These are phyloP conservation scores for Phtheirospermum japonicum DNA, from an alignment of 257 asterid genomes.

Conservation along the genomic window DNA sequence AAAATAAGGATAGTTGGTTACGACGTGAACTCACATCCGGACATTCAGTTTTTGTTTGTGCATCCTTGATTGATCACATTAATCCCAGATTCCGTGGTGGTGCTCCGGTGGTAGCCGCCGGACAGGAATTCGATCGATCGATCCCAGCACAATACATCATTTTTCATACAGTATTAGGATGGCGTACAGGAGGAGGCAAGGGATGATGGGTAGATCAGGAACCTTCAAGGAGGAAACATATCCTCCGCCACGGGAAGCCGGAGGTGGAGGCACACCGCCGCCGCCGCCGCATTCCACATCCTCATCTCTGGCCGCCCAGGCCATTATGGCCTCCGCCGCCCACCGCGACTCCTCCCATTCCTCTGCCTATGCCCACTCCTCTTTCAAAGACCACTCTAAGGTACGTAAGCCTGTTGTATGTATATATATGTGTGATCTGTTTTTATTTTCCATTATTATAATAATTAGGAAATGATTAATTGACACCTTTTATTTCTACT, in stretches of 20 bases:
- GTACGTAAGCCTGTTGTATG: conserved; percentile 5
- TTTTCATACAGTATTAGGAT: conserved; percentile 24
- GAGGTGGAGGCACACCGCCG: conserved; percentile 16
- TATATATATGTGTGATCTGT: neutral
- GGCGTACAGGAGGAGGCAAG: conserved; percentile 67
- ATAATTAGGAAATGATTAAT: neutral
- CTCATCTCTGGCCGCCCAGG: conserved; percentile 64
- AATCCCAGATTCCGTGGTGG: conserved; percentile 12
- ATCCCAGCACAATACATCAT: neutral
- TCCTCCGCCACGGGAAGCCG: conserved; percentile 25
- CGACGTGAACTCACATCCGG: conserved; percentile 29
- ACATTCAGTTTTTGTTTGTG: conserved; percentile 18
- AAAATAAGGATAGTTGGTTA: conserved; percentile 33
- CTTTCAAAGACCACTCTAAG: conserved; percentile 32
- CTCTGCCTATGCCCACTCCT: conserved; percentile 37
- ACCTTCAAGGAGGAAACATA: conserved; percentile 56
- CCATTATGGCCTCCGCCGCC: conserved; percentile 61
- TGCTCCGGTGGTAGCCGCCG: conserved; percentile 23
- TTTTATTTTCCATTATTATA: neutral
- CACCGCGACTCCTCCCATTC: conserved; percentile 48
- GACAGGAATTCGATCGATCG: neutral
- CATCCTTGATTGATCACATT: neutral
- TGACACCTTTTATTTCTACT: neutral
- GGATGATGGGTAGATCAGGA: conserved; percentile 49
- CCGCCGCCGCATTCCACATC: conserved; percentile 27